Evolutionary conservation across 352 stramenopile genomes (phyloP), one percentile per base, ranked within the genome.

Genomic region (Blastocystis sp.): DNA sequence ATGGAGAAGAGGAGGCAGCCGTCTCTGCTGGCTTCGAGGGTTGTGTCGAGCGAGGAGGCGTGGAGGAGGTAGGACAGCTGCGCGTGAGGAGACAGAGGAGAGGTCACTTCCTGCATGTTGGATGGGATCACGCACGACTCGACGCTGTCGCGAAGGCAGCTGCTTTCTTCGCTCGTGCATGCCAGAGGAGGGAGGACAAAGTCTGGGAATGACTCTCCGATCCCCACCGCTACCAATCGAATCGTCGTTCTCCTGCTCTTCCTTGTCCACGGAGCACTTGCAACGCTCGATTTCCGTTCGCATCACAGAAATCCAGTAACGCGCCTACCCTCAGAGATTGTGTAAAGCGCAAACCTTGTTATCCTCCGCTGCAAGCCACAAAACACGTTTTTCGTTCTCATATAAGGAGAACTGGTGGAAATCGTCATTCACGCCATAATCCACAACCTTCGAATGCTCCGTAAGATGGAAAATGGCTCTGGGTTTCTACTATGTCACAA

Each of bases 381-480:
- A 38, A 21, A 88, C 45, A n/a, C 78, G 61, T 38, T 88, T 76
- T 10, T 48, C 53, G 4, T 79, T 34, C 17, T 88, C 64, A 38
- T 59, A 88, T 4, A 88, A 60, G 1, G 78, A 88, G 65, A 88
- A 88, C 53, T 88, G 56, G 60, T 88, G 78, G 34, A 52, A 79
- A 19, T 70, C 53, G 17, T 56, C 61, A 11, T 70, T 60, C 5
- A 48, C 45, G 40, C 61, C 78, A 34, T 70, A 74, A 34, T 88
- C 78, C 2, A 88, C 62, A 11, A 88, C 11, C 3, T 74, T 52
- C 11, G 23, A 62, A 19, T 21, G 41, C 2, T 38, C 14, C 5
- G 59, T 78, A 2, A 88, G 23, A 14, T 77, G 28, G 41, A 88
- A 76, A 41, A 88, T 65, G 7, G 23, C 38, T 34, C 40, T 43